These are phyloP conservation scores for Penicillium sp. DNA, from an alignment of 2,329 filamentous ascomycete genomes.

Conservation along the genomic window DNA sequence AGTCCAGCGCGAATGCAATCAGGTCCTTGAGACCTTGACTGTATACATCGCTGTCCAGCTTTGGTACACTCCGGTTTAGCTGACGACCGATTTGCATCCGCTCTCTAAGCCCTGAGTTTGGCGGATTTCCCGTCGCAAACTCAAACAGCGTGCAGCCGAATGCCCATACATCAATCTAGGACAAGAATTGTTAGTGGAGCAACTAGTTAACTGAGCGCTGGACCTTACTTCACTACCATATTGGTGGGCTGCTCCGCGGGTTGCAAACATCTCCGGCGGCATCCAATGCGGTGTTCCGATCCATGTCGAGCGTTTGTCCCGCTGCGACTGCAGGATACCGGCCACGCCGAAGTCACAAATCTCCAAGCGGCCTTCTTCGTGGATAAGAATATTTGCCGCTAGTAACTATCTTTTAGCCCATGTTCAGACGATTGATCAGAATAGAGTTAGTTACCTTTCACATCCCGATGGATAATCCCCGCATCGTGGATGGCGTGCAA, in stretches of 20 bases:
- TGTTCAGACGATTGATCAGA: not conserved
- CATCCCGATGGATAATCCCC: conserved; percentile 64
- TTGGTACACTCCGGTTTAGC: conserved; percentile 42
- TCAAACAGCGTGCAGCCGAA: conserved; percentile 52
- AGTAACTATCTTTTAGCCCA: conserved; percentile 9
- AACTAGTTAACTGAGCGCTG: not conserved
- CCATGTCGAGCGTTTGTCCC: conserved; percentile 62
- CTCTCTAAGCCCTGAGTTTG: conserved; percentile 48
- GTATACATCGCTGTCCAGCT: conserved; percentile 44
- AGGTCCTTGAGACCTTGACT: conserved; percentile 47
- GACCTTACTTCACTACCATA: conserved; percentile 48
- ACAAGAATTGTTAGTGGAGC: conserved; percentile 9
- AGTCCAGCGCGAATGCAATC: conserved; percentile 45
- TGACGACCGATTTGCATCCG: conserved; percentile 49
- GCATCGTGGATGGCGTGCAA: conserved; percentile 62
- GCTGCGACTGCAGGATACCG: conserved; percentile 58
- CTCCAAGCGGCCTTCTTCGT: conserved; percentile 61
- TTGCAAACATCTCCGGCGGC: conserved; percentile 58
- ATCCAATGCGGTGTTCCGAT: conserved; percentile 67
- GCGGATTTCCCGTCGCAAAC: conserved; percentile 50
- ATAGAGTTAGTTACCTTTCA: conserved; percentile 52
- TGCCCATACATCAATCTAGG: conserved; percentile 51
- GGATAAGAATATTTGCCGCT: conserved; percentile 63
- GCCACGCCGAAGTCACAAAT: conserved; percentile 66
- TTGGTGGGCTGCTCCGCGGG: conserved; percentile 39